Evolutionary conservation across 768 basidiomycete species (phyloP).

Genomic region (Macrocybe gigantea): DNA sequence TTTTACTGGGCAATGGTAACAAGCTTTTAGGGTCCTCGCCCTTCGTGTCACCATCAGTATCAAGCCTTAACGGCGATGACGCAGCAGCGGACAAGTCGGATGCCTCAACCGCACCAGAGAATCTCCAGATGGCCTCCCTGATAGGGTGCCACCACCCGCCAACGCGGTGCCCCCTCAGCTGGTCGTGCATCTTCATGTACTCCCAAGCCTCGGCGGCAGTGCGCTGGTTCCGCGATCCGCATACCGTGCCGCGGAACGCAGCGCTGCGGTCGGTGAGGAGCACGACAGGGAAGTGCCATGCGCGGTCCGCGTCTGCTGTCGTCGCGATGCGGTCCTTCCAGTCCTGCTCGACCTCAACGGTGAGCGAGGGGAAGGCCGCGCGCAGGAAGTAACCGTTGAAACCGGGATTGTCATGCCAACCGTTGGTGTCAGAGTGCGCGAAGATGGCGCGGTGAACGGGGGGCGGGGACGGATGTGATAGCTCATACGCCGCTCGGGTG

Average conservation of each 20-base stretch:
- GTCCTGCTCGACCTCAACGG: conserved; percentile 63
- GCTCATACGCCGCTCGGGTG: conserved; percentile 9
- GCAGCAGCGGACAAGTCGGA: not conserved
- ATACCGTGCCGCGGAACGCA: conserved; percentile 58
- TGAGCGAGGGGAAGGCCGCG: conserved; percentile 63
- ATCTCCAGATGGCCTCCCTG: conserved; percentile 57
- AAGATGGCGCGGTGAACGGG: conserved; percentile 68
- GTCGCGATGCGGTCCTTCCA: conserved; percentile 57
- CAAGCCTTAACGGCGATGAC: not conserved
- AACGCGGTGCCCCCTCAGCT: conserved; percentile 32
- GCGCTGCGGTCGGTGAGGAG: conserved; percentile 75
- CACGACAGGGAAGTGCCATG: conserved; percentile 67
- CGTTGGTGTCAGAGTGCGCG: conserved; percentile 47
- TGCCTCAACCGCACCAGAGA: conserved; percentile 42
- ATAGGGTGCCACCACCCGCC: conserved; percentile 81
- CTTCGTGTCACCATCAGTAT: conserved; percentile 1
- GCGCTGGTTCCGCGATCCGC: conserved; percentile 61
- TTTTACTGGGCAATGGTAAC: conserved; percentile 37
- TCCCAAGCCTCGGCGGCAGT: conserved; percentile 68
- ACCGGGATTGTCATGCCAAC: conserved; percentile 73
- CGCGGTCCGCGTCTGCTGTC: conserved; percentile 32
- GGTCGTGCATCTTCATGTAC: conserved; percentile 29
- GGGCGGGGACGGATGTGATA: conserved; percentile 29
- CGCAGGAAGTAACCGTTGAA: conserved; percentile 78
- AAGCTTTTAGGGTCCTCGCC: conserved; percentile 17